phyloP scores from a whole-genome alignment of 768 basidiomycete species.

The Pleurotus platypus region DNA sequence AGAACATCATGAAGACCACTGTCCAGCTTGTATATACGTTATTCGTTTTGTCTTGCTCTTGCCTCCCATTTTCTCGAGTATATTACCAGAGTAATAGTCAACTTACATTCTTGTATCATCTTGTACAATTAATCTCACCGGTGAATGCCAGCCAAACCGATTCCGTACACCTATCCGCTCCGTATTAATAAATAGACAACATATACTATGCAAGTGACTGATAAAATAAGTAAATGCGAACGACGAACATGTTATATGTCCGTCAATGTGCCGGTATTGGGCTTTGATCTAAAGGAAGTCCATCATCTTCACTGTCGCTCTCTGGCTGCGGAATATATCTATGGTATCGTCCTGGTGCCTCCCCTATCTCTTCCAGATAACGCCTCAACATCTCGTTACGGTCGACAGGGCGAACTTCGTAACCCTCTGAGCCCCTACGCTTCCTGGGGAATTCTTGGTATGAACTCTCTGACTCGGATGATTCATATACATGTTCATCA shows the following conservation, averaged over 20 bases:
- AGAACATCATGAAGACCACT: neutral
- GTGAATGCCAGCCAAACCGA: neutral
- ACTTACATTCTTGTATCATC: neutral
- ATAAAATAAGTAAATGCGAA: too few species aligned
- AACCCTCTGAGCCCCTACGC: conserved; percentile 79
- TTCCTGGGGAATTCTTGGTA: conserved; percentile 28
- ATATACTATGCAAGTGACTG: too few species aligned
- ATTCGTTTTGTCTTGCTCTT: neutral
- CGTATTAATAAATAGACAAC: too few species aligned
- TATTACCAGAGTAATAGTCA: neutral
- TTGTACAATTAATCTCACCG: neutral
- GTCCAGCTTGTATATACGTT: neutral
- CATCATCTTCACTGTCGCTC: conserved; percentile 41
- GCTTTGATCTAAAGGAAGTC: neutral
- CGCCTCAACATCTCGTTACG: conserved; percentile 62
- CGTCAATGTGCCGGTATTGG: too few species aligned
- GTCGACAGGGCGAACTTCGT: conserved; percentile 60
- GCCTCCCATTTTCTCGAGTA: neutral
- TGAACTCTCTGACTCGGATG: conserved; percentile 23
- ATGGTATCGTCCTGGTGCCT: conserved; percentile 59
- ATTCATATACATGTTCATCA: conserved; percentile 30
- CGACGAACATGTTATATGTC: too few species aligned
- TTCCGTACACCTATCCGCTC: too few species aligned
- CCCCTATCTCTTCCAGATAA: conserved; percentile 52
- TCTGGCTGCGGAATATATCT: conserved; percentile 61